Evolutionary conservation across 2,329 filamentous ascomycete species (phyloP).

Genomic region (Colletotrichum eremochloae): DNA sequence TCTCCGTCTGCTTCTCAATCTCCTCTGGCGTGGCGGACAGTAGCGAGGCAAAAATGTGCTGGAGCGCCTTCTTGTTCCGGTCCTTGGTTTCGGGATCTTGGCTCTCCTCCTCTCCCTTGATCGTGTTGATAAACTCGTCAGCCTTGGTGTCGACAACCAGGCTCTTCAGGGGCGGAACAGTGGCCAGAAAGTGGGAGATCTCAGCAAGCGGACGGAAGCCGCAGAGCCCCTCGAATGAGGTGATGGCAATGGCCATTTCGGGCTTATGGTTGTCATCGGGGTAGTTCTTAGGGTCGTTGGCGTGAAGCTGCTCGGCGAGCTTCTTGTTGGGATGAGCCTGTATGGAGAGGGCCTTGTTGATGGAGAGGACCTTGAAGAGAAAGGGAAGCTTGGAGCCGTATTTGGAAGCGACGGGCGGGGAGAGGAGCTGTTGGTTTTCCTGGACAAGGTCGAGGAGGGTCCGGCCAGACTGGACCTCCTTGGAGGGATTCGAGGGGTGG

Average conservation of each 20-base stretch:
- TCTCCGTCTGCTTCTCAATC: constrained; percentile 73
- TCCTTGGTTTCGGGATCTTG: constrained; percentile 76
- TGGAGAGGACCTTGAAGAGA: constrained; percentile 97
- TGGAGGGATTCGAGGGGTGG: constrained; percentile 95
- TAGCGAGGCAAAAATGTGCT: constrained; percentile 80
- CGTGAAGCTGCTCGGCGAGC: constrained; percentile 87
- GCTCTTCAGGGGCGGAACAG: constrained; percentile 67
- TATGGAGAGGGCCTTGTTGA: constrained; percentile 95
- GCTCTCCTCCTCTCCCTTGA: constrained; percentile 58
- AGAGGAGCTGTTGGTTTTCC: constrained; percentile 88
- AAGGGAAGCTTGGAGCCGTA: constrained; percentile 91
- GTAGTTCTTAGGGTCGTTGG: constrained; percentile 91
- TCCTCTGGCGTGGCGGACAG: constrained; percentile 79
- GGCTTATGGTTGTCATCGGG: constrained; percentile 99
- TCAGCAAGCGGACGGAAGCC: constrained; percentile 92
- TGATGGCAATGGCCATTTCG: constrained; percentile 99
- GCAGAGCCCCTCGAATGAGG: constrained; percentile 94
- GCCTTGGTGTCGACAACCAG: constrained; percentile 77
- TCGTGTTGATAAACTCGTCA: constrained; percentile 64
- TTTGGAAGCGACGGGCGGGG: constrained; percentile 76
- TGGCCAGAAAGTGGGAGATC: constrained; percentile 85
- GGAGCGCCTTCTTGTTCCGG: constrained; percentile 83
- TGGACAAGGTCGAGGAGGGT: constrained; percentile 88
- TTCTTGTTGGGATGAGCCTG: constrained; percentile 98
- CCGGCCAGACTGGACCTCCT: constrained; percentile 85